Evolutionary conservation across 2,329 filamentous ascomycete species (phyloP), one percentile per base, ranked within the genome.

Genomic region (Tolypocladium sp.): DNA sequence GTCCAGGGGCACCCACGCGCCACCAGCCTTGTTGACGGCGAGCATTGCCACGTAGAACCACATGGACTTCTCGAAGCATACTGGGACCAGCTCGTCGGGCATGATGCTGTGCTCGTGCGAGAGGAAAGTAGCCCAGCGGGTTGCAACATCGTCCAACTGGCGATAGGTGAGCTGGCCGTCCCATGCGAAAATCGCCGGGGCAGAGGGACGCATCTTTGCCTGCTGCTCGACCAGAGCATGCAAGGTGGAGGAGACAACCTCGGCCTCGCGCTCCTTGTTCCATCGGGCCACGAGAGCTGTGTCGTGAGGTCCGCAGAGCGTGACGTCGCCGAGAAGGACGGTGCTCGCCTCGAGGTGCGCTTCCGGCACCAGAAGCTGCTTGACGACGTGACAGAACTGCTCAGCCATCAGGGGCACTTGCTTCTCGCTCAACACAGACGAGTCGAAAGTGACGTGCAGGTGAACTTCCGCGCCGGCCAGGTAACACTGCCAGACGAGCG

Each of bases 111-210:
- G 22, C 6, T 42, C 10, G 10, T 9, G 12, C 53, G 37, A 1
- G 58, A 55, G 67, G 58, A 72, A 65, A 9, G 64, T 65, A 3
- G 74, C 74, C 9, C 79, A 67, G 4, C 68, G 62, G 33, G 70
- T 71, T 0, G 78, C 77, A 7, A 71, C 64, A 0, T 61, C 59
- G 49, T 77, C 73, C 5, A 77, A 65, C 33, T 78, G 70, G 55
- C 66, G 58, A 58, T 77, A 78, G 10, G 75, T 76, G 59, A 76
- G 71, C 53, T 66, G 61, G 25, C 76, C 76, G 59, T 79, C 76
- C 75, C 76, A 78, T 1, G 77, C 76, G 54, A 73, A 64, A 37
- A 79, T 70, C 27, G 77, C 77, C 7, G 67, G 62, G 12, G 69
- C 66, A 15, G 64, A 58, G 0, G 76, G 75, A 2, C 68, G 64